Conservation (phyloP, 768 basidiomycete species). For the Antrodiella citrinella region DNA sequence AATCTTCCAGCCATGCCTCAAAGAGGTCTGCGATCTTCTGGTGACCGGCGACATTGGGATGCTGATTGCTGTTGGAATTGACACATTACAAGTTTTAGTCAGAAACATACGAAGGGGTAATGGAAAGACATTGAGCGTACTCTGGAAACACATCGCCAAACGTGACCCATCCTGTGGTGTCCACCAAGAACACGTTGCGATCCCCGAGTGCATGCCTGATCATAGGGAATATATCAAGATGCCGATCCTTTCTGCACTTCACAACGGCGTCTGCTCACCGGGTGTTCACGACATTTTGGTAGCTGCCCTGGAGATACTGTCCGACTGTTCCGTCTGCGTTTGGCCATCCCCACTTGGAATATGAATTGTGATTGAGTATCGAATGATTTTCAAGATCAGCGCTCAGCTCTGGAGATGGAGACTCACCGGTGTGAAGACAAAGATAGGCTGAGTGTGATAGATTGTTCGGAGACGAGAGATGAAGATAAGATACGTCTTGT, state of each 20-base stretch:
- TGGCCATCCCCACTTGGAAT: constrained; percentile 55
- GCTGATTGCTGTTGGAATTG: constrained; percentile 30
- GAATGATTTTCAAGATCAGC: constrained; percentile 2
- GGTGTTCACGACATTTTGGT: constrained; percentile 36
- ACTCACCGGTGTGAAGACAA: constrained; percentile 45
- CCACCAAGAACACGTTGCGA: constrained; percentile 40
- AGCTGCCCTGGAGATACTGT: constrained; percentile 40
- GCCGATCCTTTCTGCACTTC: background rate
- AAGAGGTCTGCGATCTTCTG: constrained; percentile 39
- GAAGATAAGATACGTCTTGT: constrained; percentile 41
- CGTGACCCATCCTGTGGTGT: constrained; percentile 50
- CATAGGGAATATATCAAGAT: background rate
- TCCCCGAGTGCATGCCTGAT: constrained; percentile 35
- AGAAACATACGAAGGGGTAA: background rate
- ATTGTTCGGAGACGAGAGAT: constrained; percentile 34
- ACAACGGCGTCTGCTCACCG: constrained; percentile 20
- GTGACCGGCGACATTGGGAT: constrained; percentile 42
- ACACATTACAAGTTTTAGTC: background rate
- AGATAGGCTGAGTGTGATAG: constrained; percentile 38
- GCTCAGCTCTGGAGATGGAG: background rate
- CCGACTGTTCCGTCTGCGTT: constrained; percentile 35
- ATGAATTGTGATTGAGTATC: background rate
- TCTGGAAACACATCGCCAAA: constrained; percentile 42
- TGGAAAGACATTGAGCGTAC: constrained; percentile 16
- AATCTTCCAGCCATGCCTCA: constrained; percentile 35